These are phyloP conservation scores for Fraxinus paxiana DNA, from an alignment of 305 asterid genomes.

Conservation along the genomic window DNA sequence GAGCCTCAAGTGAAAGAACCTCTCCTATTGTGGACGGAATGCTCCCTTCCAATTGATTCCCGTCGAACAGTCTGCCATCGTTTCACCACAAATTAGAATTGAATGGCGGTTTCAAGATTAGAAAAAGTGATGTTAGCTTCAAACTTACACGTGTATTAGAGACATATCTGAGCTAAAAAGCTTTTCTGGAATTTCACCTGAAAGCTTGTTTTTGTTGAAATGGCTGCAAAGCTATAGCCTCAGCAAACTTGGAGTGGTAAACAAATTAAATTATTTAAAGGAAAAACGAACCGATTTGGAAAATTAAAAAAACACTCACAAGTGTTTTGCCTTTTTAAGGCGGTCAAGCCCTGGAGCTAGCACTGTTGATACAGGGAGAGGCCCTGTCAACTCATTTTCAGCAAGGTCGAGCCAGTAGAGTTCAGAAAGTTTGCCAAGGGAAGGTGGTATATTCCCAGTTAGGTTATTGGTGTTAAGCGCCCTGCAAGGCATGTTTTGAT, in stretches of 20 bases:
- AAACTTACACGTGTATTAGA: conserved; percentile 73
- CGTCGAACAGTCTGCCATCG: conserved; percentile 58
- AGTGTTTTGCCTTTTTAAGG: conserved; percentile 82
- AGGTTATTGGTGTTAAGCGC: conserved; percentile 86
- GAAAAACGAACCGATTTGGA: neutral
- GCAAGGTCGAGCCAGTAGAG: conserved; percentile 90
- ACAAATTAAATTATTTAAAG: neutral
- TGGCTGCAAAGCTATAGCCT: conserved; percentile 53
- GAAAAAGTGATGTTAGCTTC: neutral
- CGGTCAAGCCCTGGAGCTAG: conserved; percentile 69
- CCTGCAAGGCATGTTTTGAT: conserved; percentile 33
- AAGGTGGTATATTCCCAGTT: conserved; percentile 70
- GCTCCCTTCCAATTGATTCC: conserved; percentile 61
- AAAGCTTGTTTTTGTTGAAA: conserved; percentile 78
- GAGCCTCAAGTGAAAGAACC: conserved; percentile 79
- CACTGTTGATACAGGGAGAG: conserved; percentile 62
- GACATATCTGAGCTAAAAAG: conserved; percentile 73
- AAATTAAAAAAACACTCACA: conserved; percentile 45
- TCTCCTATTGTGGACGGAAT: conserved; percentile 65
- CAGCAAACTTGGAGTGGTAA: conserved; percentile 12
- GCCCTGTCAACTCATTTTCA: conserved; percentile 72
- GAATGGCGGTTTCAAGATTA: neutral
- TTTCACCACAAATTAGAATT: neutral
- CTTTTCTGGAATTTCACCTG: conserved; percentile 64
- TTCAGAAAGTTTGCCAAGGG: conserved; percentile 74